phyloP scores from a whole-genome alignment of 108 stramenopile genomes.

The Bacterosira constricta region DNA sequence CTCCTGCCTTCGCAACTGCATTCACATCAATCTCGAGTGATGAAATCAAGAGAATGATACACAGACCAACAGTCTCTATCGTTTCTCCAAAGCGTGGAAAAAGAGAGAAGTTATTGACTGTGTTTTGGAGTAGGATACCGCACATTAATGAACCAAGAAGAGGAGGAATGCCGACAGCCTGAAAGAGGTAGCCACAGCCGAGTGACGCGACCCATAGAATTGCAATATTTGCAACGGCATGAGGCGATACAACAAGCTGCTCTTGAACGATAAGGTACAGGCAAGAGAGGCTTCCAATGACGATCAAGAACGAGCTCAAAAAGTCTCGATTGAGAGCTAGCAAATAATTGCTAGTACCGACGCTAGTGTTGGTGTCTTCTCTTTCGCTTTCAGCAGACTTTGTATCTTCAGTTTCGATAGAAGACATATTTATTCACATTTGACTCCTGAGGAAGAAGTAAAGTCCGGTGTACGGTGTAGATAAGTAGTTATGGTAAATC shows the following conservation, averaged over 20 bases:
- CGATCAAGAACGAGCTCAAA: no score
- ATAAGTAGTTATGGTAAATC: no score
- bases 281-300: no score
- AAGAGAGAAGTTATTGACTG: background rate
- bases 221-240: background rate
- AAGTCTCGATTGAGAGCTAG: no score
- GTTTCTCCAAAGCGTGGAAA: background rate
- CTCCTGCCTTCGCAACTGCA: slow-evolving; percentile 11
- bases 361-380: no score
- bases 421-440: no score
- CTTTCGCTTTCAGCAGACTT: no score
- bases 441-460: no score
- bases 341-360: no score
- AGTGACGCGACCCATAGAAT: slow-evolving; percentile 4
- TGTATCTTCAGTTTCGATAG: no score
- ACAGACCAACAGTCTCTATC: slow-evolving; percentile 23
- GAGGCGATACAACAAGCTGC: background rate
- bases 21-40: slow-evolving; percentile 42
- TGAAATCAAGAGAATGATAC: slow-evolving; percentile 38
- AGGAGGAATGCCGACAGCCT: slow-evolving; percentile 14
- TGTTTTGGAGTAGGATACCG: slow-evolving; percentile 8
- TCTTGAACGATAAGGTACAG: no score
- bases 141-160: slow-evolving; percentile 24
- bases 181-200: slow-evolving; percentile 11
- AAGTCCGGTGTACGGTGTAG: no score